These are phyloP conservation scores for Nymphaea colorata DNA, from an alignment of 164 flowering plant species.

Conservation along the genomic window DNA sequence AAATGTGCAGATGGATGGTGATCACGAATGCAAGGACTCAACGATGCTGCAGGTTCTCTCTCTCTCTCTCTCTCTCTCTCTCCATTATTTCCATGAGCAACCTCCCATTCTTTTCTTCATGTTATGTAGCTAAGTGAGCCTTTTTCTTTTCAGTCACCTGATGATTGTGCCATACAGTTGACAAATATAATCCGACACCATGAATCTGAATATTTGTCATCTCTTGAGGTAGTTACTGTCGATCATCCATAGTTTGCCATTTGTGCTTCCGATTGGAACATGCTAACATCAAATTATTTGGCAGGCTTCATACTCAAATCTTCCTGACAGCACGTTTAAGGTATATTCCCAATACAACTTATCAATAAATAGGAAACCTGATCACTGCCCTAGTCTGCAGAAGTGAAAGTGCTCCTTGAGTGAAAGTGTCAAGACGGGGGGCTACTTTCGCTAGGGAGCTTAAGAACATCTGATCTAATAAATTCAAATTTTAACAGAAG, in stretches of 20 bases:
- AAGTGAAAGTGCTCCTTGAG: not conserved
- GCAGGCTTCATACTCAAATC: constrained; percentile 75
- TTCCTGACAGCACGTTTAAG: constrained; percentile 96
- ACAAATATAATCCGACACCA: constrained; percentile 78
- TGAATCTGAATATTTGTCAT: constrained; percentile 77
- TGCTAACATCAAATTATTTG: constrained; percentile 20
- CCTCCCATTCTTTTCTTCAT: not conserved
- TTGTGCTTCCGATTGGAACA: not conserved
- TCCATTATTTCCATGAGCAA: not conserved
- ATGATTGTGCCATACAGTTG: constrained; percentile 59
- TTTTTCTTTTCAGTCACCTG: constrained; percentile 53
- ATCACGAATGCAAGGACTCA: constrained; percentile 76
- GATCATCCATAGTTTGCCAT: not conserved
- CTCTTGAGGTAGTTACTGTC: constrained; percentile 56
- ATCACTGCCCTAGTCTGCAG: not conserved
- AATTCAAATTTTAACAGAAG: too few relatives aligned
- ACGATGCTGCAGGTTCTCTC: constrained; percentile 67
- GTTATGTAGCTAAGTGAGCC: not conserved
- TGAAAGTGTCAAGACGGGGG: not conserved
- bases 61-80: not conserved
- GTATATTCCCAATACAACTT: constrained; percentile 21
- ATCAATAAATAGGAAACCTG: not conserved
- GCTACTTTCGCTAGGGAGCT: not conserved
- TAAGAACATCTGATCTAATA: not conserved
- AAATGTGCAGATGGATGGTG: constrained; percentile 90